Percentiles rank a stretch among this genome's conserved stretches.
Conservation (phyloP, 345 rosid species). For the Moricandia moricandioides region DNA sequence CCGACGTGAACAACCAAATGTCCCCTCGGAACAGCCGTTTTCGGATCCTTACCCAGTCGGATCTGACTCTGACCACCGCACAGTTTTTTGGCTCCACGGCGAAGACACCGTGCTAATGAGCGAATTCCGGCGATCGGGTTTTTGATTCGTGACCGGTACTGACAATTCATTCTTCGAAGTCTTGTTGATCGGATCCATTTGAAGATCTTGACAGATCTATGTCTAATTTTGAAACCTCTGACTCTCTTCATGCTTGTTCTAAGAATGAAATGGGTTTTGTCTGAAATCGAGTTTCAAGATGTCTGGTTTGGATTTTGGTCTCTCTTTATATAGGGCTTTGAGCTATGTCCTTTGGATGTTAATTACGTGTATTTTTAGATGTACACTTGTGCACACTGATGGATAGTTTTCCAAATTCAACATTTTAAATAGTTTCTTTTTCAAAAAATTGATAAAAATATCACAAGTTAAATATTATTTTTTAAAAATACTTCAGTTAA, state of each 20-base stretch:
- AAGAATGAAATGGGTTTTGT: not conserved
- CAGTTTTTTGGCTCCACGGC: slow-evolving; percentile 43
- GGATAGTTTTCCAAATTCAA: slow-evolving; percentile 24
- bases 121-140: slow-evolving; percentile 44
- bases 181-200: slow-evolving; percentile 43
- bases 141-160: not conserved
- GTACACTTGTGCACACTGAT: slow-evolving; percentile 16
- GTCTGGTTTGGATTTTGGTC: not conserved
- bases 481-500: no score
- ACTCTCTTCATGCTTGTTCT: slow-evolving; percentile 41
- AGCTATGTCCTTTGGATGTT: slow-evolving; percentile 15
- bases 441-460: no score
- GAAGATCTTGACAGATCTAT: slow-evolving; percentile 48
- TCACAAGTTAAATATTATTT: no score
- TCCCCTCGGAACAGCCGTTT: slow-evolving; percentile 59
- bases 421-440: not conserved
- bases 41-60: slow-evolving; percentile 44
- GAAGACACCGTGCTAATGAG: slow-evolving; percentile 38
- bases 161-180: slow-evolving; percentile 19
- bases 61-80: slow-evolving; percentile 33
- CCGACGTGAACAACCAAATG: slow-evolving; percentile 78
- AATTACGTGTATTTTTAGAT: slow-evolving; percentile 4
- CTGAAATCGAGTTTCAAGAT: slow-evolving; percentile 8
- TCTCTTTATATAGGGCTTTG: slow-evolving; percentile 19
- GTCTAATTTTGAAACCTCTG: slow-evolving; percentile 55